These are phyloP conservation scores for Phyllosticta citrichinensis DNA, from an alignment of 2,329 filamentous ascomycete species.

Conservation along the genomic window DNA sequence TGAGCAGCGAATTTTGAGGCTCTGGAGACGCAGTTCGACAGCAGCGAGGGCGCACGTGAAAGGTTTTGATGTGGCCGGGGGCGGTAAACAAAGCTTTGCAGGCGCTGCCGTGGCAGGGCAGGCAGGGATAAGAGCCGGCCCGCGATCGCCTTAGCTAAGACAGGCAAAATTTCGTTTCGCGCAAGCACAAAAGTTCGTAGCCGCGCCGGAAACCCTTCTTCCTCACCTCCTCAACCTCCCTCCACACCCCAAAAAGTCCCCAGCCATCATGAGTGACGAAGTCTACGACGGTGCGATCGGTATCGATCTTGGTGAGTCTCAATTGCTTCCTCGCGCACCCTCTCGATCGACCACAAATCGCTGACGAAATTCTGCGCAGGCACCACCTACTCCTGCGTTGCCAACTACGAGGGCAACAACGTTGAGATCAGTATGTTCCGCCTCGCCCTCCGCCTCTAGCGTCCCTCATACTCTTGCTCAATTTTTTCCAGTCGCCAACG, in stretches of 20 bases:
- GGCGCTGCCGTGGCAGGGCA: background rate
- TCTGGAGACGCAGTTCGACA: background rate
- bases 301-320: constrained; percentile 89
- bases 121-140: constrained; percentile 3
- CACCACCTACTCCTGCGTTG: constrained; percentile 99
- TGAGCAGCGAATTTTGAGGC: background rate
- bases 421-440: constrained; percentile 81
- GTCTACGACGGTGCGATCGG: constrained; percentile 99
- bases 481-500: constrained; percentile 67
- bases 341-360: background rate
- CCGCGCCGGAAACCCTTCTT: constrained; percentile 7
- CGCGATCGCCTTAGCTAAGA: constrained; percentile 8
- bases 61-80: too few relatives aligned
- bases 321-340: constrained; percentile 3
- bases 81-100: background rate
- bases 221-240: constrained; percentile 21
- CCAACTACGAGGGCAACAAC: constrained; percentile 98
- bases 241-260: constrained; percentile 18
- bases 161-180: constrained; percentile 8
- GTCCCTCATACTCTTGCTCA: constrained; percentile 10
- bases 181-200: constrained; percentile 9
- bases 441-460: background rate
- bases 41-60: background rate
- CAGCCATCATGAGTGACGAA: constrained; percentile 78
- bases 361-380: constrained; percentile 46